Evolutionary conservation across 495 filamentous ascomycete genomes (phyloP).

Genomic region (Pyrenopolyporus hunteri): DNA sequence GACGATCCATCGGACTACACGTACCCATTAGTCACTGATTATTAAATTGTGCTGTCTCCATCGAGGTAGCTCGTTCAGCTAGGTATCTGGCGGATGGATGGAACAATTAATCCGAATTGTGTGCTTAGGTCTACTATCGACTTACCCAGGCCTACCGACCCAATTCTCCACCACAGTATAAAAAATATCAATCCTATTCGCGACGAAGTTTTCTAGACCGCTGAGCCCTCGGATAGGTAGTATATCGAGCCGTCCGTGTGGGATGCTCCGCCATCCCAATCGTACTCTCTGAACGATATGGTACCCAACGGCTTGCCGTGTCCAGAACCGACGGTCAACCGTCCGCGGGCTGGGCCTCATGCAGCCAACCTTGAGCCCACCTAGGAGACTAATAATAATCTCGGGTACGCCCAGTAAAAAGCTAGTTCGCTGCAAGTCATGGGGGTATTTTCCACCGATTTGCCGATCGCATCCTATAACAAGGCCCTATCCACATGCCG

Average conservation of each 20-base stretch:
- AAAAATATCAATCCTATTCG: not conserved
- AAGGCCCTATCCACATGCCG: conserved; percentile 25
- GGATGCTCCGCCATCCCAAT: conserved; percentile 26
- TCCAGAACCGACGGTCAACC: conserved; percentile 24
- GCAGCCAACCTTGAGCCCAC: conserved; percentile 26
- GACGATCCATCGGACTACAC: too few species aligned
- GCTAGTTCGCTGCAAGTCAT: conserved; percentile 34
- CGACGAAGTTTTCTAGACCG: conserved; percentile 22
- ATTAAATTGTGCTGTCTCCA: conserved; percentile 23
- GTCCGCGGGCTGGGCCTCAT: conserved; percentile 25
- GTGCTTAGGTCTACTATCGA: too few species aligned
- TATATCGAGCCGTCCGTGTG: conserved; percentile 31
- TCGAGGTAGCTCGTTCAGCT: too few species aligned
- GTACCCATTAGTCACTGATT: conserved; percentile 34
- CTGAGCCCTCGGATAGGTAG: not conserved
- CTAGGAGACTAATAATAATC: conserved; percentile 31
- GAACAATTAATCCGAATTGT: not conserved
- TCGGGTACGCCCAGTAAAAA: conserved; percentile 22
- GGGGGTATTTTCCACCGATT: conserved; percentile 37
- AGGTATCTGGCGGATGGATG: not conserved
- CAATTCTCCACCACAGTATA: too few species aligned
- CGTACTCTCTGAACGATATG: conserved; percentile 20
- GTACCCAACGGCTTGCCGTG: conserved; percentile 25
- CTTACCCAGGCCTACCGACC: too few species aligned
- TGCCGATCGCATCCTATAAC: conserved; percentile 31